Conservation (phyloP, 1,139 yeast species). For the Geotrichum bryndzae region DNA sequence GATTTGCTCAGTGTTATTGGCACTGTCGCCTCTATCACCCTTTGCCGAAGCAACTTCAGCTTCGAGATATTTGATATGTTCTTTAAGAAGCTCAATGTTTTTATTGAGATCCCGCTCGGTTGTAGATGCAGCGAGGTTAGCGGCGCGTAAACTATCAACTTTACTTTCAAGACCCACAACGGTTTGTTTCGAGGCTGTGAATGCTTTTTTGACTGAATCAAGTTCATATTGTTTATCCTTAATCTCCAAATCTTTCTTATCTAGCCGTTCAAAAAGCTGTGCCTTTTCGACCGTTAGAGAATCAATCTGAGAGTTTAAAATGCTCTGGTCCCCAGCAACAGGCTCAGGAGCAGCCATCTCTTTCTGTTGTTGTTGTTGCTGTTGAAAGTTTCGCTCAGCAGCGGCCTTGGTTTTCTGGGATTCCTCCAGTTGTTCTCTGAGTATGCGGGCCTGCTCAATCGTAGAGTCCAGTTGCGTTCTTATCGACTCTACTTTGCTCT, state of each 20-base stretch:
- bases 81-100: slow-evolving; percentile 37
- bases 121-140: slow-evolving; percentile 34
- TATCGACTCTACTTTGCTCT: slow-evolving; percentile 35
- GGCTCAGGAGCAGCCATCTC: slow-evolving; percentile 2
- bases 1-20: slow-evolving; percentile 19
- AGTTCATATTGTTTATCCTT: slow-evolving; percentile 46
- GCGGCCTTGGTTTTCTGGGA: slow-evolving; percentile 32
- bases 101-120: slow-evolving; percentile 38
- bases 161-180: slow-evolving; percentile 39
- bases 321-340: not conserved
- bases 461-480: slow-evolving; percentile 28
- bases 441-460: slow-evolving; percentile 3
- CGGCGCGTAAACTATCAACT: slow-evolving; percentile 35
- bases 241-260: slow-evolving; percentile 44
- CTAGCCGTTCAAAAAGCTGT: slow-evolving; percentile 39
- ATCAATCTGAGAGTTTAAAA: slow-evolving; percentile 22
- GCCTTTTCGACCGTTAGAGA: slow-evolving; percentile 35
- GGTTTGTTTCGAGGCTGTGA: slow-evolving; percentile 41
- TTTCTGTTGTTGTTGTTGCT: slow-evolving; percentile 4
- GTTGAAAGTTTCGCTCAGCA: slow-evolving; percentile 31
- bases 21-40: slow-evolving; percentile 14
- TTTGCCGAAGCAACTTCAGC: slow-evolving; percentile 36
- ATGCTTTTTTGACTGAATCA: slow-evolving; percentile 45
- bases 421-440: slow-evolving; percentile 27
- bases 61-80: slow-evolving; percentile 38